Base-by-base conservation (phyloP, 176 grass and related monocot genomes). In the Aegilops sharonensis region DNA sequence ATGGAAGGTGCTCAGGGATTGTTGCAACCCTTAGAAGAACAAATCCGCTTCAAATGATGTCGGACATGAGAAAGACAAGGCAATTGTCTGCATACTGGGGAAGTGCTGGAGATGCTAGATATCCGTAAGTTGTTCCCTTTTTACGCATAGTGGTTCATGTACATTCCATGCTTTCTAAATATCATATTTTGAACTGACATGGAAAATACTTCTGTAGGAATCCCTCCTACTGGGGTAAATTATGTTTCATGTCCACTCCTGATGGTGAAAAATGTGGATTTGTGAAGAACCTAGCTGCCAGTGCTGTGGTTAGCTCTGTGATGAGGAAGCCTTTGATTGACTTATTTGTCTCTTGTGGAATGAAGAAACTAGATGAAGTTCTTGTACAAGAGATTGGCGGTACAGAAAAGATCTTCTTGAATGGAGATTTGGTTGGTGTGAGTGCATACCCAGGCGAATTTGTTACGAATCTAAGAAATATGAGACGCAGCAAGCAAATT, bases 151-250 rank as follows among this genome's bases (percentile, higher is more conserved):
- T 27, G 10, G 74, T 37, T 54, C 17, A 70, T 77, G 15, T n/a
- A 3, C 82, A 52, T 30, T 52, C 8, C 32, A 9, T 56, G 43
- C 50, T 14, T 84, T 72, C 5, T 79, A 48, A 73, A 62, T 77
- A 60, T 62, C 76, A 29, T 56, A 77, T 64, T 81, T 68, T 66
- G 74, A 82, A 68, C 50, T 88, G 48, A 78, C 61, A 82, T 88
- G n/a, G 43, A 27, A 64, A 89, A 68, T 83, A 5, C 20, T 71
- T 64, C 69, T 89, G 65, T 85, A 95, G 93, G 64, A 98, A 98
- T 57, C 92, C 95, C 36, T 98, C 95, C 6, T 95, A 91, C 82
- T 98, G 95, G 95, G 95, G 95, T 20, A 98, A 90, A 63, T 64
- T 98, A 35, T 98, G 95, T 87, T 95, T 98, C 78, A 68, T 98